Percentiles rank a stretch among this genome's conserved stretches.
Conservation (phyloP, 2,329 filamentous ascomycete genomes). For the Aspergillus sp. region DNA sequence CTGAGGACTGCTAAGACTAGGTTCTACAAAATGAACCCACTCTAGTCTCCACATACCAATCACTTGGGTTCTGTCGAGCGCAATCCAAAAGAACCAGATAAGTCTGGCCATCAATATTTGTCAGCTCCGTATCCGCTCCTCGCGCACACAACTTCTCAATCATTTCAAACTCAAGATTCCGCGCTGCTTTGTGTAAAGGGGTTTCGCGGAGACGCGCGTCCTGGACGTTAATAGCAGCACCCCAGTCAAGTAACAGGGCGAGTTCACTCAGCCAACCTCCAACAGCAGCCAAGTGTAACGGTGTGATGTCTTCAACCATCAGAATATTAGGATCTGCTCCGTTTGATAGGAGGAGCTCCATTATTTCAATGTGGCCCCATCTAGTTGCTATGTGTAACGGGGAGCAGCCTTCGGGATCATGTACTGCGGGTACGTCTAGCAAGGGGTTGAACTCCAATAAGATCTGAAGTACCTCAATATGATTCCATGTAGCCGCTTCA, state of each 20-base stretch:
- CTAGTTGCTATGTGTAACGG: background rate
- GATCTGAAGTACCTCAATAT: background rate
- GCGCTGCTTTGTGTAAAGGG: background rate
- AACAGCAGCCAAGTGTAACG: background rate
- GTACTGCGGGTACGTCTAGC: background rate
- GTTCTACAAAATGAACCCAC: too few species aligned
- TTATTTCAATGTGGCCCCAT: background rate
- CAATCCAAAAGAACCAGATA: background rate
- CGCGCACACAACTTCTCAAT: background rate
- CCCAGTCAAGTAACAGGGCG: background rate
- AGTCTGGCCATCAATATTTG: background rate
- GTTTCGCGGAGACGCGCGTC: background rate
- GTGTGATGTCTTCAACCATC: background rate
- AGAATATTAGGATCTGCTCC: background rate
- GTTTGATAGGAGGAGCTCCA: background rate
- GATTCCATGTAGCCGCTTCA: background rate
- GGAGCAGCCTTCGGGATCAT: background rate
- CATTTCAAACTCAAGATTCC: background rate
- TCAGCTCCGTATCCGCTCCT: background rate
- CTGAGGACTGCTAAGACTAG: too few species aligned
- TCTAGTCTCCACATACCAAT: background rate
- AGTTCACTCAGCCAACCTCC: background rate
- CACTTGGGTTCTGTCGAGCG: background rate
- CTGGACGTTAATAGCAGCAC: background rate
- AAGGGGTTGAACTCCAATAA: background rate